A percentile compares a stretch with the other conserved stretches of the same genome.
Evolutionary conservation across 2,329 filamentous ascomycete genomes (phyloP).

Genomic region (Decorospora gaudefroyi): DNA sequence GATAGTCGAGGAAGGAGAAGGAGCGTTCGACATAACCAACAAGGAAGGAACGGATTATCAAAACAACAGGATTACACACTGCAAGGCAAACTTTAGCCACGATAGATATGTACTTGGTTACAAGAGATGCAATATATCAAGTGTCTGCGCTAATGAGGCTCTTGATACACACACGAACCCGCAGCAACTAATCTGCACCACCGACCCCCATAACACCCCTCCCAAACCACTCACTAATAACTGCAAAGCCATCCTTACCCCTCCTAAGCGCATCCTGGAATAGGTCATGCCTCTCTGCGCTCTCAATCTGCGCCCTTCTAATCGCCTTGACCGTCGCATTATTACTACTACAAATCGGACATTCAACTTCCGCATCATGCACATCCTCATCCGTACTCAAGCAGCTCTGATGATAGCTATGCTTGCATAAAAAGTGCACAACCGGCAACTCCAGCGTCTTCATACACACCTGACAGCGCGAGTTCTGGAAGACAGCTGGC

Average conservation of each 20-base stretch:
- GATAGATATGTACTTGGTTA: too few relatives aligned
- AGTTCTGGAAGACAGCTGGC: constrained; percentile 87
- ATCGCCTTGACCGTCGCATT: constrained; percentile 91
- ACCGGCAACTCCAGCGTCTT: constrained; percentile 80
- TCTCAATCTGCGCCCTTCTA: constrained; percentile 81
- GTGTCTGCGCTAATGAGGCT: too few relatives aligned
- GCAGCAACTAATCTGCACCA: constrained; percentile 25
- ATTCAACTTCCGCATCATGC: constrained; percentile 71
- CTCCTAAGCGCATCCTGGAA: constrained; percentile 79
- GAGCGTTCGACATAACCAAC: too few relatives aligned
- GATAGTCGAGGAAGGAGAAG: too few relatives aligned
- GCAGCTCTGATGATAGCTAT: constrained; percentile 93
- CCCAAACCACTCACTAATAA: constrained; percentile 92
- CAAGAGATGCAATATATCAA: too few relatives aligned
- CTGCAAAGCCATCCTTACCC: constrained; percentile 83
- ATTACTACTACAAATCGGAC: constrained; percentile 79
- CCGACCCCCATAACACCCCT: constrained; percentile 78
- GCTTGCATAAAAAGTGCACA: constrained; percentile 96
- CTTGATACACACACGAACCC: too few relatives aligned
- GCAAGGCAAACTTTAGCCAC: too few relatives aligned
- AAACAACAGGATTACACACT: too few relatives aligned
- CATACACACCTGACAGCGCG: constrained; percentile 82
- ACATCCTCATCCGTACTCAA: constrained; percentile 67
- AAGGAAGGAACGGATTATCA: too few relatives aligned
- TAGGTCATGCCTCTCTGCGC: constrained; percentile 82